Conservation (phyloP, 2,329 filamentous ascomycete genomes). For the Phialophora macrospora region DNA sequence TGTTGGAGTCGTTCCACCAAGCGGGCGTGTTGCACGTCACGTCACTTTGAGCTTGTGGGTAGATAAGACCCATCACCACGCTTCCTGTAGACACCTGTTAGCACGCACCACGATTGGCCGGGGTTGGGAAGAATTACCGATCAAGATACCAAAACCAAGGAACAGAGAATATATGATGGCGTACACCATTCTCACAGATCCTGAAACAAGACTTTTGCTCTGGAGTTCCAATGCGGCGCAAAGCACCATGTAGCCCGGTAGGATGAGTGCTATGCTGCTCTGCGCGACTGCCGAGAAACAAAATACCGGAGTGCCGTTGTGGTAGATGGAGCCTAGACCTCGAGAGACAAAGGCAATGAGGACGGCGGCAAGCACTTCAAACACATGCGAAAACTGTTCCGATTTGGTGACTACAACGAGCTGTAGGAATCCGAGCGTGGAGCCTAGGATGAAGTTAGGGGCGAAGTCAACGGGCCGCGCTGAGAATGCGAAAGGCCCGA, state of each 20-base stretch:
- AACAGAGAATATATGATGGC: slow-evolving; percentile 75
- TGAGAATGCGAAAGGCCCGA: slow-evolving; percentile 80
- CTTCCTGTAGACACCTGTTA: slow-evolving; percentile 13
- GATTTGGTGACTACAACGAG: slow-evolving; percentile 67
- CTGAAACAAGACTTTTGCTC: slow-evolving; percentile 70
- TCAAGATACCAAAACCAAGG: slow-evolving; percentile 72
- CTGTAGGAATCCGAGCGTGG: slow-evolving; percentile 56
- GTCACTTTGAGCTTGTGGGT: slow-evolving; percentile 29
- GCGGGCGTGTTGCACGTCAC: slow-evolving; percentile 31
- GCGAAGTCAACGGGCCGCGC: slow-evolving; percentile 78
- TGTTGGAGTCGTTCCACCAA: slow-evolving; percentile 49
- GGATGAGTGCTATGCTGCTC: slow-evolving; percentile 74
- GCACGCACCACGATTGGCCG: not conserved
- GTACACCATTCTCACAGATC: slow-evolving; percentile 75
- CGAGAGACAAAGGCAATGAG: slow-evolving; percentile 71
- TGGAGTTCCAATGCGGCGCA: slow-evolving; percentile 69
- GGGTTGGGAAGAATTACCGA: slow-evolving; percentile 53
- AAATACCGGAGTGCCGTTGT: slow-evolving; percentile 59
- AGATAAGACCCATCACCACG: slow-evolving; percentile 22
- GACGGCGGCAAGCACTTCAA: slow-evolving; percentile 67
- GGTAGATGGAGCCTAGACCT: slow-evolving; percentile 69
- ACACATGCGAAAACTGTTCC: slow-evolving; percentile 68
- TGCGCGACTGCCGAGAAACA: slow-evolving; percentile 75
- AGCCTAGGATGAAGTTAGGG: slow-evolving; percentile 75
- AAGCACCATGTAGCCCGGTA: slow-evolving; percentile 70